Conservation (phyloP, 805 yeast species). For the Yamadazyma phyllophila region DNA sequence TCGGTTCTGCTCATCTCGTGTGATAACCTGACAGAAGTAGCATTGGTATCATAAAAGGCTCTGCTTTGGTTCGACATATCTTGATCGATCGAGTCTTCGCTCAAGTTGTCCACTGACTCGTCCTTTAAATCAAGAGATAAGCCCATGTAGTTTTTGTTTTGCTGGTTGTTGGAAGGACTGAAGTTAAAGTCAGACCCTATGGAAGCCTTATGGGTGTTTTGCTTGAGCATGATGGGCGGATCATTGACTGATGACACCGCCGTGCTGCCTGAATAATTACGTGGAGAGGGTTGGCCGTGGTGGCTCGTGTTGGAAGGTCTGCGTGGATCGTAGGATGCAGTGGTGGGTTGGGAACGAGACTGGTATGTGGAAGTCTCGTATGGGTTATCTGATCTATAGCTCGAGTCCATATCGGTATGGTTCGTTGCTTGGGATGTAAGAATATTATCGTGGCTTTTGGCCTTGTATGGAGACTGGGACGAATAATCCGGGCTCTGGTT, state of each 20-base stretch:
- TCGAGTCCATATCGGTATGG: background rate
- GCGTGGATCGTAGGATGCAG: background rate
- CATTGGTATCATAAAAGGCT: conserved; percentile 10
- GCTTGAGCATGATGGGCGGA: conserved; percentile 8
- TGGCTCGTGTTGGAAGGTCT: background rate
- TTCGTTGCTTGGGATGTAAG: background rate
- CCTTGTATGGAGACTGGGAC: background rate
- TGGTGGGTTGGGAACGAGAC: background rate
- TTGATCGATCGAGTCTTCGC: conserved; percentile 6
- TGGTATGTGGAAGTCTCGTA: background rate
- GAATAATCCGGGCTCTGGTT: background rate
- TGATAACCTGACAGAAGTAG: conserved; percentile 10
- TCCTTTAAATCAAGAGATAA: conserved; percentile 18
- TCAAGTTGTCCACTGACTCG: conserved; percentile 2
- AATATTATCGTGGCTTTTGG: conserved; percentile 1
- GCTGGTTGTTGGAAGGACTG: conserved; percentile 14
- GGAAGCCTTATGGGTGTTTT: conserved; percentile 5
- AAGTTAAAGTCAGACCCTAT: conserved; percentile 14
- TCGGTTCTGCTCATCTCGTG: conserved; percentile 9
- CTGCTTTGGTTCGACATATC: conserved; percentile 2
- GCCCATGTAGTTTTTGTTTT: conserved; percentile 22
- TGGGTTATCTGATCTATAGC: background rate
- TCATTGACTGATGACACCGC: conserved; percentile 12
- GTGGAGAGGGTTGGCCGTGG: conserved; percentile 1
- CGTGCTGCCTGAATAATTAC: conserved; percentile 14